These are phyloP conservation scores for Drosera spatulata DNA, from an alignment of 179 eudicot genomes.

Conservation along the genomic window DNA sequence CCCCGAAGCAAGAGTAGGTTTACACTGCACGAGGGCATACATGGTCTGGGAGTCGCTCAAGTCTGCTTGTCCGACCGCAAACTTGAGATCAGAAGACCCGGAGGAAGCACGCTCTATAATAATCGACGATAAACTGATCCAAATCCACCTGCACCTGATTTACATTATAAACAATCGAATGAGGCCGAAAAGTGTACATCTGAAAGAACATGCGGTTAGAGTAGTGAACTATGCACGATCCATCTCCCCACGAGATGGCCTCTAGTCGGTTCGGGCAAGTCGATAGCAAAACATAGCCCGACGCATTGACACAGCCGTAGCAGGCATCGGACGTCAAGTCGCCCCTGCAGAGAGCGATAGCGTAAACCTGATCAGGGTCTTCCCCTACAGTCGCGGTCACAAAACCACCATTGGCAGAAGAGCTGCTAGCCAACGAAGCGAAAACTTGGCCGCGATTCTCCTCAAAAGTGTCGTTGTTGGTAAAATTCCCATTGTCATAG, in stretches of 20 bases:
- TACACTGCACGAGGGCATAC: conserved; percentile 10
- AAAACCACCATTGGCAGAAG: background rate
- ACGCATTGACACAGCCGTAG: conserved; percentile 2
- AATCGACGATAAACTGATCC: conserved; percentile 3
- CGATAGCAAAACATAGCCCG: background rate
- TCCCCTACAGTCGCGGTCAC: background rate
- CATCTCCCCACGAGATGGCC: conserved; percentile 11
- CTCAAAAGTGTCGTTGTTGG: conserved; percentile 1
- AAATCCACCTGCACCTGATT: background rate
- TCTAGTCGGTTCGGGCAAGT: conserved; percentile 5
- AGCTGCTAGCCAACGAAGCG: background rate
- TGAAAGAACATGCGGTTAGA: background rate
- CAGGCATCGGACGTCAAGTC: conserved; percentile 6
- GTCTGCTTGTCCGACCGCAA: conserved; percentile 3
- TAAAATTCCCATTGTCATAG: conserved; percentile 6
- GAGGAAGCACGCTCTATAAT: conserved; percentile 2
- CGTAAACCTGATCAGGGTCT: background rate
- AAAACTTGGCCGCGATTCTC: background rate
- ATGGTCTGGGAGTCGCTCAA: background rate
- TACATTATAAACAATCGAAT: background rate
- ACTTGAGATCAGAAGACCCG: conserved; percentile 1
- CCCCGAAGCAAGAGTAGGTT: conserved; percentile 5
- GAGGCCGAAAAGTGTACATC: background rate
- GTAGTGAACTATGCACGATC: conserved; percentile 5
- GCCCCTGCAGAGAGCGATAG: conserved; percentile 7